Base-by-base conservation (phyloP, 2,329 filamentous ascomycete genomes). In the Colletotrichum liaoningense region DNA sequence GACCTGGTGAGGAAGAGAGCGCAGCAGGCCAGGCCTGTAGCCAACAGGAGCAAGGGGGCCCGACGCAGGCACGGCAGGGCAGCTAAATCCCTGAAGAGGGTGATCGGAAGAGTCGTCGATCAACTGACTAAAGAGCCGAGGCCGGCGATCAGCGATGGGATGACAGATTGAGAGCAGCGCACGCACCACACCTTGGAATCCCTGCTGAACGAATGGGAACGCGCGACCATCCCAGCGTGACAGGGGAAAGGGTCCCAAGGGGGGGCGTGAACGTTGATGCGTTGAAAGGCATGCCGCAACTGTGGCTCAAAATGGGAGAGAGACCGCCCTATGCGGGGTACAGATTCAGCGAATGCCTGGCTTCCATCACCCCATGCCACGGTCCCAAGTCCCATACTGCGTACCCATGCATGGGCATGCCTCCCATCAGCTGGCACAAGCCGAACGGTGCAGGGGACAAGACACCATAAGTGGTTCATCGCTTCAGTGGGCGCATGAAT, bases 61-160 rank as follows among this genome's bases (percentile, higher is more conserved):
- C 69, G 26, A 72, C 55, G 52, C 69, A 72, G 33, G 33, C 33
- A 35, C 33, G 33, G 33, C 33, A 35, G 64, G 65, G 66, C 60
- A 57, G 33, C 65, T 22, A 52, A 38, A 70, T 59, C 70, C 67
- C 67, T 70, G 66, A 26, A 3, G 59, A 70, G 67, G 33, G 67
- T 70, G 55, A 70, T 65, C 70, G 70, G 67, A 55, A 63, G 19
- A 59, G 49, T 64, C 52, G 71, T 73, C 71, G 71, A 73, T 73
- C 67, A 72, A 65, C 57, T 72, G 62, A 73, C 68, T 73, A 56
- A 57, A 42, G 67, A 67, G 56, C 71, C 67, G 71, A 73, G 68
- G 69, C 71, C 62, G 71, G 49, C 56, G 67, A 73, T 73, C 71
- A 73, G 71, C 67, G 67, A 73, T 73, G 71, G 71, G 71, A 72